A percentile compares a stretch with the other conserved stretches of the same genome.
These are phyloP conservation scores for Cytospora piceae DNA, from an alignment of 2,329 filamentous ascomycete genomes.

Conservation along the genomic window DNA sequence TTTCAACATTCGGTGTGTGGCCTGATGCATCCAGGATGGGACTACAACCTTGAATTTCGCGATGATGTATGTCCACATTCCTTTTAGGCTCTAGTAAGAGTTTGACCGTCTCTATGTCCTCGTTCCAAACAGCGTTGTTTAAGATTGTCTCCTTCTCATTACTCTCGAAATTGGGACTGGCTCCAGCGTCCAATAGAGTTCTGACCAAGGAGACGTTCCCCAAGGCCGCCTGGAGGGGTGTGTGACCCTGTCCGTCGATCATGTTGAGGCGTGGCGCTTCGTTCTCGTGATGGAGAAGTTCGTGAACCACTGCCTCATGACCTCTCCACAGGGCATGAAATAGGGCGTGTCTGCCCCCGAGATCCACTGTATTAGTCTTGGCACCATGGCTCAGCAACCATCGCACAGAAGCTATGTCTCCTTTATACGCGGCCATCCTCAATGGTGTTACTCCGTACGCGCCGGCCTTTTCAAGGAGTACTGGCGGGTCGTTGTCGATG, in stretches of 20 bases:
- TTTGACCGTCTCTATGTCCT: neutral
- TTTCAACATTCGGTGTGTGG: neutral
- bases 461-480: neutral
- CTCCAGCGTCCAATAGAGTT: neutral
- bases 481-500: neutral
- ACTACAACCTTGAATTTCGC: neutral
- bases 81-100: neutral
- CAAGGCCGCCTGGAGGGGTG: neutral
- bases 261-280: neutral
- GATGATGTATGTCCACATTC: neutral
- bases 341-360: neutral
- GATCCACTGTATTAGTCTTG: neutral
- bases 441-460: neutral
- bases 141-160: neutral
- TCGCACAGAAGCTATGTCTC: neutral
- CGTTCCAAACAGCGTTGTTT: neutral
- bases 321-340: neutral
- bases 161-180: neutral
- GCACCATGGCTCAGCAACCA: neutral
- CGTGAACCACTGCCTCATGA: neutral
- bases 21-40: slow-evolving; percentile 3
- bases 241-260: no score
- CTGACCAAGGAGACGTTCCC: neutral
- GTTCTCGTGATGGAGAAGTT: neutral
- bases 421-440: neutral